Evolutionary conservation across 441 rosid species (phyloP).

Genomic region (Populus trichocarpa): DNA sequence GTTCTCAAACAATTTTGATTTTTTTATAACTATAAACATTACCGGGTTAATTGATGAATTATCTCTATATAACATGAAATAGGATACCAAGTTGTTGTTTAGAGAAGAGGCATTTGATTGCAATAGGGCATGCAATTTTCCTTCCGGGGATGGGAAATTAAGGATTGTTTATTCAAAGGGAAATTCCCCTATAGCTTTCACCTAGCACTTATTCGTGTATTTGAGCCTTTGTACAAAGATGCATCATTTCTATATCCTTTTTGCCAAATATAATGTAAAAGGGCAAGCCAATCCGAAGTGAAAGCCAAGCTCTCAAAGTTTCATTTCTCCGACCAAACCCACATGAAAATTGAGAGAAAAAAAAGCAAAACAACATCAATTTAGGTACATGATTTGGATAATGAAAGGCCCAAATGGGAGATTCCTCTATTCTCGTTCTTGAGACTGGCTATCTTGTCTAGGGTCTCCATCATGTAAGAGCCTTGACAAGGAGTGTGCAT

Average conservation of each 20-base stretch:
- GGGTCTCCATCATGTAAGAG: not conserved
- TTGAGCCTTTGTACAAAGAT: not conserved
- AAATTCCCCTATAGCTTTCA: no score
- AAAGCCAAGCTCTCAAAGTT: not conserved
- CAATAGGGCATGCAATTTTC: no score
- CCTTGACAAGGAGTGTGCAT: slow-evolving; percentile 14
- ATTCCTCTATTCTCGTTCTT: not conserved
- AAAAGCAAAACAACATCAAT: not conserved
- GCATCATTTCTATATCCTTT: not conserved
- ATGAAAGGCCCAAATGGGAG: not conserved
- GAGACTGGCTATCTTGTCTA: not conserved
- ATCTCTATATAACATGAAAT: no score
- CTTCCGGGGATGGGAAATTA: no score
- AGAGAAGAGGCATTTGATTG: no score
- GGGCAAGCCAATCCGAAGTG: not conserved
- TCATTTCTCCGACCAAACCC: not conserved
- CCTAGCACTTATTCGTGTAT: not conserved
- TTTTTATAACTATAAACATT: no score
- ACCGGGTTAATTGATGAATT: no score
- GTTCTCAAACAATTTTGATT: no score
- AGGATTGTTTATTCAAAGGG: no score
- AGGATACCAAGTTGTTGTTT: no score
- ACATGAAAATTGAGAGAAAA: not conserved
- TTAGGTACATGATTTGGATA: not conserved
- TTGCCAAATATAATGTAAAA: not conserved